phyloP scores from a whole-genome alignment of 192 early-diverging fungal species.

The Dissophora ornata region DNA sequence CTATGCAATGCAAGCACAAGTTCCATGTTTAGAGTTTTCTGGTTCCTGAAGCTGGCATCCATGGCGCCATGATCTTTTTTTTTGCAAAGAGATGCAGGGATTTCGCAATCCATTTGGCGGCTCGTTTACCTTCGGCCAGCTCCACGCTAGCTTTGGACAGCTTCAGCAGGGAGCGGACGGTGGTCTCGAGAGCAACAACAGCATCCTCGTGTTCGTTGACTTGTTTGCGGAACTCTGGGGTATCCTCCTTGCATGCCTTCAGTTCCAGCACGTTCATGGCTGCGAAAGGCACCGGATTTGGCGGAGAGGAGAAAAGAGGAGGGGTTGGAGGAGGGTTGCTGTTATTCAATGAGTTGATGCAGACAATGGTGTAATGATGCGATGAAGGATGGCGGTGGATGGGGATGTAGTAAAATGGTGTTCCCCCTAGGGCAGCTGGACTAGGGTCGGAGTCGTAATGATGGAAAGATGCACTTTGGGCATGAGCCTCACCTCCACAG shows the following conservation, averaged over 20 bases:
- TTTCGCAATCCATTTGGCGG: too few species aligned
- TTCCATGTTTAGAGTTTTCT: background rate
- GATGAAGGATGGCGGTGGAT: too few species aligned
- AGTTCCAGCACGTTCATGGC: slow-evolving; percentile 64
- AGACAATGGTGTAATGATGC: too few species aligned
- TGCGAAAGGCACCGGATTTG: background rate
- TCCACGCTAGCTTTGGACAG: slow-evolving; percentile 64
- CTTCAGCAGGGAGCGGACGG: slow-evolving; percentile 64
- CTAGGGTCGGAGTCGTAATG: too few species aligned
- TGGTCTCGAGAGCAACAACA: slow-evolving; percentile 61
- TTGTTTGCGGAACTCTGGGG: slow-evolving; percentile 65
- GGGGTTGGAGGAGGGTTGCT: too few species aligned
- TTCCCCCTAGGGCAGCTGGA: too few species aligned
- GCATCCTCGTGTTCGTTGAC: slow-evolving; percentile 64
- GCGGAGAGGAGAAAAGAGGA: background rate
- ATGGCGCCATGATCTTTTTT: too few species aligned
- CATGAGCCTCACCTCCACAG: too few species aligned
- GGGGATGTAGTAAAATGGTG: too few species aligned
- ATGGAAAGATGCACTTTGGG: too few species aligned
- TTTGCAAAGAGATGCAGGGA: too few species aligned
- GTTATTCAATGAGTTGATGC: too few species aligned
- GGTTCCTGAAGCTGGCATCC: slow-evolving; percentile 8
- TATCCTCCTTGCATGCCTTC: slow-evolving; percentile 67
- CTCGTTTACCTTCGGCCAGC: slow-evolving; percentile 66
- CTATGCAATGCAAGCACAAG: slow-evolving; percentile 38